Base-by-base conservation (phyloP, 106 monocot genomes). In the Triglochin maritima region DNA sequence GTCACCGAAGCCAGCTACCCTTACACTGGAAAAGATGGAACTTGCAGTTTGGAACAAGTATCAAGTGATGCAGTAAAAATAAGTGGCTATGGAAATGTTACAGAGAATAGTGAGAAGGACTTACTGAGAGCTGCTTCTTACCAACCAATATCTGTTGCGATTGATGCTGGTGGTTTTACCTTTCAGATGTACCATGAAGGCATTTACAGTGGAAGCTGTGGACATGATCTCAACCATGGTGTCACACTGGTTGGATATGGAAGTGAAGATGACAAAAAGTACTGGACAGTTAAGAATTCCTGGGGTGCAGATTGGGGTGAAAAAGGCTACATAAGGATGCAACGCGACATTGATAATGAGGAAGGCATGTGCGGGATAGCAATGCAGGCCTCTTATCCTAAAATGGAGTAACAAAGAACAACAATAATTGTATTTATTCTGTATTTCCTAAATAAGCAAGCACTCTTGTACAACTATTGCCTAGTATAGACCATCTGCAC, bases 231-330 rank as follows among this genome's bases (percentile, higher is more conserved):
- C 12, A 60, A 69, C 17, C 68, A 76, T 52, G 75, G 68, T 4
- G 75, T 76, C 7, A 46, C 46, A 4, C 61, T 43, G 44, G 69
- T 76, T 43, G 76, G 76, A 14, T 76, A 76, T 60, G 76, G 76
- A 52, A 16, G 11, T 8, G 54, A 69, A 6, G 55, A 3, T 44
- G 56, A 6, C n/a, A 12, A 49, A 5, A 47, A 69, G 13, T 76
- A 69, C 62, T 76, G 68, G 76, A 61, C 63, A 6, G 63, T 69
- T 46, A 76, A 76, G 63, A 76, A 76, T 54, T 76, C 76, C 4
- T 69, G 76, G 69, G 62, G 69, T 10, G 15, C 15, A 4, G 6
- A 45, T 17, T 76, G 76, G 76, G 76, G 76, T 2, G 68, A 69
- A 50, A 47, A 69, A 3, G 76, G 76, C 4, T 76, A 69, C 55